Percentiles rank a stretch among this genome's conserved stretches.
These are phyloP conservation scores for Rickenella mellea DNA, from an alignment of 768 basidiomycete species.

Conservation along the genomic window DNA sequence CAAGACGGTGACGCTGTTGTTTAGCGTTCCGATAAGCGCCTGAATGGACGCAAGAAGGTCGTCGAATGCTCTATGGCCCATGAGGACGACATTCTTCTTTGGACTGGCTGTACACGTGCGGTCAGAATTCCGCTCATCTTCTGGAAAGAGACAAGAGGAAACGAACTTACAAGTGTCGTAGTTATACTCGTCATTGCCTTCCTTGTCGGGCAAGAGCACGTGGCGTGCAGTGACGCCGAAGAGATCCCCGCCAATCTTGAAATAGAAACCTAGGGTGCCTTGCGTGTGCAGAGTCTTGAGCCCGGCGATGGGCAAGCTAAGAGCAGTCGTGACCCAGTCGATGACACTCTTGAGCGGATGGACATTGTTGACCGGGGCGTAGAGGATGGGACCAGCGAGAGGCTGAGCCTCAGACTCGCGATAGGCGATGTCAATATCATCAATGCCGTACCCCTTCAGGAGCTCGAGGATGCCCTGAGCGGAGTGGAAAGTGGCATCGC, in stretches of 20 bases:
- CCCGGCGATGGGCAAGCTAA: conserved; percentile 27
- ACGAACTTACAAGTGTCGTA: conserved; percentile 22
- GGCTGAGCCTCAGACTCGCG: conserved; percentile 20
- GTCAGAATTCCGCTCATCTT: conserved; percentile 20
- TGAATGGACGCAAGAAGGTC: conserved; percentile 21
- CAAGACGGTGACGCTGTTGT: conserved; percentile 10
- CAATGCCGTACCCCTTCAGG: conserved; percentile 22
- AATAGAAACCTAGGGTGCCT: conserved; percentile 30
- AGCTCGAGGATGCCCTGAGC: conserved; percentile 21
- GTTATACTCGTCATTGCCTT: conserved; percentile 18
- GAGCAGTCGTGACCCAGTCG: conserved; percentile 25
- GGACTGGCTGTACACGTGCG: conserved; percentile 17
- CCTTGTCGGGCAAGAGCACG: conserved; percentile 18
- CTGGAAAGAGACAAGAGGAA: too few relatives aligned
- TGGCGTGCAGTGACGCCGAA: conserved; percentile 27
- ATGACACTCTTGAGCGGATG: conserved; percentile 25
- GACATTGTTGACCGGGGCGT: conserved; percentile 17
- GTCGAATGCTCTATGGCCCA: conserved; percentile 22
- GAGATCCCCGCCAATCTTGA: conserved; percentile 19
- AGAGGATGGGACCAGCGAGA: conserved; percentile 23
- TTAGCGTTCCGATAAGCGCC: conserved; percentile 17
- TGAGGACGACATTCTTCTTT: conserved; percentile 26
- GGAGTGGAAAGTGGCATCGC: conserved; percentile 18
- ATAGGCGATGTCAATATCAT: conserved; percentile 27
- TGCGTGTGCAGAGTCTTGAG: conserved; percentile 19